phyloP scores from a whole-genome alignment of 2,329 filamentous ascomycete species.

The Neonectria magnoliae region DNA sequence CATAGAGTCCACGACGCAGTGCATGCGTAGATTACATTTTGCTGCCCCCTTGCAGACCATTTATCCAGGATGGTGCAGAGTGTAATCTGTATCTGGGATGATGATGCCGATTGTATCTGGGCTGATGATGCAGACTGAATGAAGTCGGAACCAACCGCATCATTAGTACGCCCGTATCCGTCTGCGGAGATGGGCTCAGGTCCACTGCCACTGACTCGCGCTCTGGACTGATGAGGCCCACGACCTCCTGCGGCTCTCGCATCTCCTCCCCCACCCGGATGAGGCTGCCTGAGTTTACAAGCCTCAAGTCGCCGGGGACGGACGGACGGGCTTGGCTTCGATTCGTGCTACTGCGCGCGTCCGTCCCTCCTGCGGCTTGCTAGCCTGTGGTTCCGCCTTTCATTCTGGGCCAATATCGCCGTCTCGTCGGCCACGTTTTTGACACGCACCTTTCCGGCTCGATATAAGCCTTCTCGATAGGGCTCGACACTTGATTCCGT shows the following conservation, averaged over 20 bases:
- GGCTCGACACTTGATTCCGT: neutral
- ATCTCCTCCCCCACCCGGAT: constrained; percentile 1
- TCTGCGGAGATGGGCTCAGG: constrained; percentile 10
- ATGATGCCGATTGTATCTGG: neutral
- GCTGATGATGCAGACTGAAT: neutral
- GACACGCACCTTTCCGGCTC: constrained; percentile 1
- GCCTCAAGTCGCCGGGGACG: no score
- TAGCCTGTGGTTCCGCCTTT: neutral
- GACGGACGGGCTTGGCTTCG: no score
- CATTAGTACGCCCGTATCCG: neutral
- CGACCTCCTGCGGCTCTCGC: constrained; percentile 10
- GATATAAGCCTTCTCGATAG: neutral
- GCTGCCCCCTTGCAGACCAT: neutral
- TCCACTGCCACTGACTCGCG: constrained; percentile 13
- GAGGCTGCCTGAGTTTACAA: constrained; percentile 1
- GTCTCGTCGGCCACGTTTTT: constrained; percentile 3
- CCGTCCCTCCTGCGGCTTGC: neutral
- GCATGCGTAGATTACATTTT: neutral
- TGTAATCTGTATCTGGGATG: no score
- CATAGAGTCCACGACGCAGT: neutral
- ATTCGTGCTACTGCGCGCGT: neutral
- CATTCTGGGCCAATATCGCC: neutral
- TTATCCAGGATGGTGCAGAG: no score
- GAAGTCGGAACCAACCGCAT: constrained; percentile 6
- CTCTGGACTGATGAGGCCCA: neutral